A percentile compares a stretch with the other conserved stretches of the same genome.
phyloP scores from a whole-genome alignment of 352 stramenopile species.

The Pythium phragmiticola region DNA sequence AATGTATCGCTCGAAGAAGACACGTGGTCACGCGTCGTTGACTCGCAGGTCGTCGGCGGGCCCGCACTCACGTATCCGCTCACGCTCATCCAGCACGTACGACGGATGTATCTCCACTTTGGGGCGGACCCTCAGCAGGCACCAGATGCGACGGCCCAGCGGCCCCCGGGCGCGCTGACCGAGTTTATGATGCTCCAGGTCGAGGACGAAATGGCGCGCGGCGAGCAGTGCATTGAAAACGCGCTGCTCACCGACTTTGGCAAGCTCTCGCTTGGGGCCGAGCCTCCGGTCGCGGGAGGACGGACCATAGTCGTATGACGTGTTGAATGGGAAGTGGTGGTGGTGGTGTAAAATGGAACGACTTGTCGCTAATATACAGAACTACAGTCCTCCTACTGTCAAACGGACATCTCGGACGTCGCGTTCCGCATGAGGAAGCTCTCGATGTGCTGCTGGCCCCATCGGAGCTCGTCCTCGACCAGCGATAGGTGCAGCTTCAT shows the following conservation, averaged over 20 bases:
- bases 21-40: constrained; percentile 11
- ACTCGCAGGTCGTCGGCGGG: constrained; percentile 1
- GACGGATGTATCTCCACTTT: background rate
- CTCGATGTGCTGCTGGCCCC: constrained; percentile 10
- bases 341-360: too few species aligned
- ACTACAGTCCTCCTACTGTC: too few species aligned
- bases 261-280: background rate
- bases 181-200: constrained; percentile 19
- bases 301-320: background rate
- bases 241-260: constrained; percentile 11
- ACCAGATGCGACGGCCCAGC: background rate
- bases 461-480: constrained; percentile 9
- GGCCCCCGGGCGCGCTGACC: background rate
- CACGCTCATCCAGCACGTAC: constrained; percentile 15
- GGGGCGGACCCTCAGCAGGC: background rate
- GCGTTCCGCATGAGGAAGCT: constrained; percentile 4
- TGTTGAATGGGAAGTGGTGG: background rate
- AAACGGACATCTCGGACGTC: background rate
- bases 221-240: constrained; percentile 15
- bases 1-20: constrained; percentile 14
- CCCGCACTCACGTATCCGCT: constrained; percentile 7
- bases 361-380: too few species aligned
- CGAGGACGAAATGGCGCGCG: constrained; percentile 12
- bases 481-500: constrained; percentile 6
- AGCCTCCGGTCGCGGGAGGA: background rate